A percentile compares a stretch with the other conserved stretches of the same genome.
Conservation (phyloP, 805 yeast species). For the Yamadazyma scolyti region DNA sequence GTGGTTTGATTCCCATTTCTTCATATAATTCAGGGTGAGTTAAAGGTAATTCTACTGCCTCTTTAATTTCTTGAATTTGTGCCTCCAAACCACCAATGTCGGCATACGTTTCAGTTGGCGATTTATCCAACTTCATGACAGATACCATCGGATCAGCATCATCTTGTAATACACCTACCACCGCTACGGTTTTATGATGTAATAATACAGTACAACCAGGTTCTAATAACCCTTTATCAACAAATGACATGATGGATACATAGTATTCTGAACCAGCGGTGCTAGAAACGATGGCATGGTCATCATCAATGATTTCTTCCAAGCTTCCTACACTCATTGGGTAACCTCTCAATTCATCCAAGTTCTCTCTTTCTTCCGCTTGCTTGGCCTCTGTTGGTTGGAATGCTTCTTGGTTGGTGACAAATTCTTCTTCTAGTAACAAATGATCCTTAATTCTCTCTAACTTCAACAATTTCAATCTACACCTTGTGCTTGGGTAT, state of each 20-base stretch:
- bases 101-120: constrained; percentile 94
- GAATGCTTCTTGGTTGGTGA: constrained; percentile 87
- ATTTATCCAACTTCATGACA: constrained; percentile 96
- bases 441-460: constrained; percentile 96
- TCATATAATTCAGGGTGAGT: constrained; percentile 97
- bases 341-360: constrained; percentile 92
- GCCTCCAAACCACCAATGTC: constrained; percentile 96
- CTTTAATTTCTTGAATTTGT: constrained; percentile 97
- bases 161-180: constrained; percentile 97
- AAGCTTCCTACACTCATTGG: constrained; percentile 96
- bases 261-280: constrained; percentile 97
- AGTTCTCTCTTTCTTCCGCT: constrained; percentile 91
- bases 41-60: constrained; percentile 91
- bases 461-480: constrained; percentile 82
- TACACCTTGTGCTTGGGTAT: constrained; percentile 90
- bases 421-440: constrained; percentile 92
- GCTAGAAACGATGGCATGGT: constrained; percentile 96
- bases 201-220: constrained; percentile 95
- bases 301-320: constrained; percentile 97
- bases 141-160: constrained; percentile 98
- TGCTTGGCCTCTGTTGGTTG: constrained; percentile 96
- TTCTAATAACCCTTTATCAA: constrained; percentile 91
- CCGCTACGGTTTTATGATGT: constrained; percentile 92
- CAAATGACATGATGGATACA: constrained; percentile 93
- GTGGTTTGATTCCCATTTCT: constrained; percentile 98